phyloP scores from a whole-genome alignment of 345 rosid genomes.

The Moringa oleifera region DNA sequence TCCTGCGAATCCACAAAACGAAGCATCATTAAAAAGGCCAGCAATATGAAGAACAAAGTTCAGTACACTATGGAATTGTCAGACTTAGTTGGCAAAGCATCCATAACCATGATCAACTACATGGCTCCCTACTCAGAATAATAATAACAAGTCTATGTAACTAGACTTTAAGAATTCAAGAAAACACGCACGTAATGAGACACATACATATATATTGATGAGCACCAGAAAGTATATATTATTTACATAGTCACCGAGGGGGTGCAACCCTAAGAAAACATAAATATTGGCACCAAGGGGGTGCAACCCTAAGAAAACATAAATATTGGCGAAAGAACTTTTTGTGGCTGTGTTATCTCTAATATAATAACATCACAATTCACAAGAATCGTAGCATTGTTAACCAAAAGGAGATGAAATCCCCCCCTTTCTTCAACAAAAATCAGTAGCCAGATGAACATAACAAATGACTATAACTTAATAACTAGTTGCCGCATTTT shows the following conservation, averaged over 20 bases:
- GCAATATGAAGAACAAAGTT: conserved; percentile 1
- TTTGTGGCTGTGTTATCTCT: too few relatives aligned
- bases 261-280: too few relatives aligned
- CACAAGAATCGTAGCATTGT: not conserved
- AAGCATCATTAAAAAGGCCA: conserved; percentile 4
- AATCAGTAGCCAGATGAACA: not conserved
- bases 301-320: too few relatives aligned
- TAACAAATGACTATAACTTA: not conserved
- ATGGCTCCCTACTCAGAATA: not conserved
- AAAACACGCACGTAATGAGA: too few relatives aligned
- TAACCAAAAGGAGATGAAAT: not conserved
- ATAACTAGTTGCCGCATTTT: too few relatives aligned
- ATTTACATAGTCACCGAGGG: too few relatives aligned
- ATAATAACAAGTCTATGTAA: not conserved
- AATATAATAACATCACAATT: too few relatives aligned
- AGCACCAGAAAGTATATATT: too few relatives aligned
- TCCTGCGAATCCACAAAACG: conserved; percentile 36
- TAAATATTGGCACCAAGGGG: too few relatives aligned
- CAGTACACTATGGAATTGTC: not conserved
- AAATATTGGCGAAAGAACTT: too few relatives aligned
- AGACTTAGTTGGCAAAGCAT: not conserved
- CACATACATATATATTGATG: not conserved
- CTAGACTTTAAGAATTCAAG: not conserved
- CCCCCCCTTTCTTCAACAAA: not conserved
- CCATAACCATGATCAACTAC: not conserved